Percentiles rank a stretch among this genome's conserved stretches.
Conservation (phyloP, 352 stramenopile genomes). For the Phytophthora crassamura region DNA sequence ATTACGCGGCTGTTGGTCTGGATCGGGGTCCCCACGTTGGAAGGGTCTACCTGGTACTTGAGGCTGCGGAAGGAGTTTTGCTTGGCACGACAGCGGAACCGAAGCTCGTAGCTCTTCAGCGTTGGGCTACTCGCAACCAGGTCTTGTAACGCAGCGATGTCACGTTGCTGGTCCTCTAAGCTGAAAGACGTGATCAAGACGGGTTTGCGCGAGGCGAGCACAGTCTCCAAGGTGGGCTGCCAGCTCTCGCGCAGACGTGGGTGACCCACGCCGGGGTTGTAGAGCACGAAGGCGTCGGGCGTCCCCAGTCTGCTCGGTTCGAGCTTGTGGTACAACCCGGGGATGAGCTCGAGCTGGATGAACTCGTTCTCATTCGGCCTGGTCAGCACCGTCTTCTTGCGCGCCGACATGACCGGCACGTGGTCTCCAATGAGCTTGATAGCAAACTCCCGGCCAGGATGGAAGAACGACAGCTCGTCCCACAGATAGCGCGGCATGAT, state of each 20-base stretch:
- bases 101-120: conserved; percentile 28
- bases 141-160: conserved; percentile 52
- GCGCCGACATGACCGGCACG: conserved; percentile 45
- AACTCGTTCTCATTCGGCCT: conserved; percentile 20
- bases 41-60: conserved; percentile 62
- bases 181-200: conserved; percentile 76
- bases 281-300: conserved; percentile 71
- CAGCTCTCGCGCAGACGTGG: conserved; percentile 52
- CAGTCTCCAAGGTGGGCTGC: conserved; percentile 55
- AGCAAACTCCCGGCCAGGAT: conserved; percentile 39
- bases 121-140: conserved; percentile 22
- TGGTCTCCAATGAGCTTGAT: conserved; percentile 78
- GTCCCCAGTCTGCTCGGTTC: conserved; percentile 24
- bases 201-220: conserved; percentile 53
- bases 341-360: conserved; percentile 51
- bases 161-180: conserved; percentile 60
- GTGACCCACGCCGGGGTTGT: conserved; percentile 78
- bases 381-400: conserved; percentile 25
- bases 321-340: conserved; percentile 62
- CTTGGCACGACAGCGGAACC: conserved; percentile 46
- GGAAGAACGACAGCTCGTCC: conserved; percentile 59
- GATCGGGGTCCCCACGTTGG: conserved; percentile 47
- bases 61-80: conserved; percentile 70
- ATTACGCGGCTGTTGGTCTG: conserved; percentile 65
- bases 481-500: conserved; percentile 79